Evolutionary conservation across 345 rosid genomes (phyloP).

Genomic region (Isatis tinctoria): DNA sequence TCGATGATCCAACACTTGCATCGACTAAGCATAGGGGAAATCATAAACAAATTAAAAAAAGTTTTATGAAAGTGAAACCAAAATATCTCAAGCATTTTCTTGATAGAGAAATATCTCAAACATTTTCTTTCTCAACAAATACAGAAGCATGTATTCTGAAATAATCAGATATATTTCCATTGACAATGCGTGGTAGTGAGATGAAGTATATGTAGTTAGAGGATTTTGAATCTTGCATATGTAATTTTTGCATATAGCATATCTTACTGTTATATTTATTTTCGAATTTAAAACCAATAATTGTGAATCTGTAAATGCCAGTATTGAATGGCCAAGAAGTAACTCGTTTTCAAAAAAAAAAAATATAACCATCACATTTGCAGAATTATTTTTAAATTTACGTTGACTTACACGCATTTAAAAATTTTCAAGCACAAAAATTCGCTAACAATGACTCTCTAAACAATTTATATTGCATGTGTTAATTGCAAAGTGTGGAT

Average conservation of each 20-base stretch:
- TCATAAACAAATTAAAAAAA: not conserved
- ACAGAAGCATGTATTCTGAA: not conserved
- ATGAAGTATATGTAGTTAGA: not conserved
- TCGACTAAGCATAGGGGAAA: slow-evolving; percentile 24
- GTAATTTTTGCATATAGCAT: not conserved
- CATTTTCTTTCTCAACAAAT: not conserved
- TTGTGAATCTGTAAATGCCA: not conserved
- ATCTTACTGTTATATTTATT: not conserved
- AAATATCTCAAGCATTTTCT: slow-evolving; percentile 18
- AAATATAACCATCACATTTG: not conserved
- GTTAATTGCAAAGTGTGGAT: not conserved
- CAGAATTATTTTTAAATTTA: not conserved
- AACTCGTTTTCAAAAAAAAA: not conserved
- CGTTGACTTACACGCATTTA: not conserved
- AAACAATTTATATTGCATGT: not conserved
- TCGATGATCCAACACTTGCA: slow-evolving; percentile 8
- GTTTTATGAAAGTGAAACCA: not conserved
- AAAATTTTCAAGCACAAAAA: not conserved
- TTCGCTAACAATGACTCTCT: not conserved
- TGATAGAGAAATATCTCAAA: not conserved
- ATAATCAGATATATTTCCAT: not conserved
- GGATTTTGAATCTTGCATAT: not conserved
- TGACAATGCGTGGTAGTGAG: not conserved
- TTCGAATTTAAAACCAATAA: not conserved
- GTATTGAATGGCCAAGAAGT: not conserved